Evolutionary conservation across 208 protist genomes (phyloP), one percentile per base, ranked within the genome.

Genomic region (Acanthamoeba royreba): DNA sequence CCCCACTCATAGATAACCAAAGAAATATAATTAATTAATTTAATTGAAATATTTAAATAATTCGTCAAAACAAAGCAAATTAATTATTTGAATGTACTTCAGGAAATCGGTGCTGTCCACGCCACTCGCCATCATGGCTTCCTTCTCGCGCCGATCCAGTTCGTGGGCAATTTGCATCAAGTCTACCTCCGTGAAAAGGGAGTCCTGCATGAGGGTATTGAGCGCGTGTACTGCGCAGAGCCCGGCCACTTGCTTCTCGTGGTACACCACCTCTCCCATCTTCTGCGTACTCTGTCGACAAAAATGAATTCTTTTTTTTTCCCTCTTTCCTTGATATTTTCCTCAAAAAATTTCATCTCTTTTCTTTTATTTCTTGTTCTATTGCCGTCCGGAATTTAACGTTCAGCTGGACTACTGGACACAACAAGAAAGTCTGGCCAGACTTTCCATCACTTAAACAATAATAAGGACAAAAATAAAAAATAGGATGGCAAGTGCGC

Each of bases 171-270:
- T 55, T 55, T 94, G 77, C 53, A 90, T 90, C 7, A 94, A 40
- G 33, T 69, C 81, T 11, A 94, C 40, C 74, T 94, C 92, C 5
- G 77, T 92, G 55, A 94, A 77, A 11, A 83, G 35, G 11, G 42
- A 46, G 4, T 35, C 22, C 47, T 94, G 92, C 40, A 94, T 28
- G 25, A 94, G 63, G 2, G 81, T 92, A 42, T 94, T 94, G 43
- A 94, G 61, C 43, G 81, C 74, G 47, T 94, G 92, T 11, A 94
- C 74, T 8, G 81, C 92, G 47, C 92, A 94, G 17, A 94, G 43
- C 15, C 81, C 81, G 19, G 46, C 72, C 49, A 91, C 92, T 42
- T 94, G 92, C 92, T 81, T 74, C 61, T 94, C 92, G 49, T 92
- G 81, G 61, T 94, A 94, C 13, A 94, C 15, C 53, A 66, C 66